Evolutionary conservation across 1,284 basidiomycete genomes (phyloP), one percentile per base, ranked within the genome.

Genomic region (Irpex lacteus): DNA sequence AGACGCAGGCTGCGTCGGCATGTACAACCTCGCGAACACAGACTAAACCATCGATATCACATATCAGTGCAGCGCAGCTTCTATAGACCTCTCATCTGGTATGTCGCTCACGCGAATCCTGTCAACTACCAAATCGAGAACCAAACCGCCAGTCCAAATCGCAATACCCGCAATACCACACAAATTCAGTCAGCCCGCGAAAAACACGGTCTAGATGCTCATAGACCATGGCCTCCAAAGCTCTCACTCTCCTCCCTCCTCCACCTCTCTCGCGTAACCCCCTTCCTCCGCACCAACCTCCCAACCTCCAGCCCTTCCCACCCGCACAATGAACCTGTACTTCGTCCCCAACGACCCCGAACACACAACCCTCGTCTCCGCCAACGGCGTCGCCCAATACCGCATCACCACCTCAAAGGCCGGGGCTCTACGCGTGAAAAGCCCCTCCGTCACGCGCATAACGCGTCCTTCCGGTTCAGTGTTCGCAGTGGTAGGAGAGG

Each of bases 291-390:
- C 18, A 52, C 18, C 21, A 1, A 26, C 49, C 49, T 52, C 7
- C 49, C 13, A 52, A 18, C 50, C 11, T 21, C 7, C 7, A 21
- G 7, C n/a, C 49, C 38, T 4, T 4, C 15, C 38, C 38, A 2
- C 38, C 38, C 38, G 21, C 21, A 26, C 21, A 26, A 84, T 85
- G 82, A 80, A 83, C 61, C 74, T 85, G 32, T 84, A 82, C 70
- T 77, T 85, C 61, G 70, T 80, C 11, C 81, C 79, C 18, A 81
- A 84, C 69, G 78, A 84, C 66, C 81, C 81, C 5, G 76, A 80
- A 68, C 77, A 78, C 62, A 82, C 81, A 9, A 76, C 78, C 15
- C 75, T 85, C 54, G 76, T 85, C 32, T 83, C 83, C 15, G 71
- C 78, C 21, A 82, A 82, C 66, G 82, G 83, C 37, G 76, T 80